Evolutionary conservation across 2,329 filamentous ascomycete species (phyloP).

Genomic region (Metarhizium guizhouense): DNA sequence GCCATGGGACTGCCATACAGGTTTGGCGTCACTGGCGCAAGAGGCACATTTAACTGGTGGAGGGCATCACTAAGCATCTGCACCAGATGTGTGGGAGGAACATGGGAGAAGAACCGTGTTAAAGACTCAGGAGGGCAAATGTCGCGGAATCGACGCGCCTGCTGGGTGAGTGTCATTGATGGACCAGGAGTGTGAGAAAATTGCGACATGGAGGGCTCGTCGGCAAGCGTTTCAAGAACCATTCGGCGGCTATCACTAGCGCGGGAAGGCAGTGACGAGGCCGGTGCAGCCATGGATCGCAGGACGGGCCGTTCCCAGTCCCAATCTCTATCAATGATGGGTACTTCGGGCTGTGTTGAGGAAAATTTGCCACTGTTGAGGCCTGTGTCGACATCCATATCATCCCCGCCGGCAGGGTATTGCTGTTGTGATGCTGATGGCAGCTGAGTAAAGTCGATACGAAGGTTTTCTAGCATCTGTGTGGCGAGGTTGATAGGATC

Average conservation of each 20-base stretch:
- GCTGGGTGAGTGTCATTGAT: constrained; percentile 78
- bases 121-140: constrained; percentile 82
- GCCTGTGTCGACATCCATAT: constrained; percentile 61
- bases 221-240: constrained; percentile 57
- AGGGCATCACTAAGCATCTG: constrained; percentile 74
- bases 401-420: constrained; percentile 27
- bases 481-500: constrained; percentile 85
- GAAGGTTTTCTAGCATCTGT: constrained; percentile 84
- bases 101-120: constrained; percentile 84
- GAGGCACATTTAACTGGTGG: constrained; percentile 75
- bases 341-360: constrained; percentile 78
- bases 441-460: constrained; percentile 73
- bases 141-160: constrained; percentile 79
- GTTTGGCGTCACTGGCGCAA: constrained; percentile 40
- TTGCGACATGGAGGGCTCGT: constrained; percentile 80
- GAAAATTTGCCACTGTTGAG: constrained; percentile 46
- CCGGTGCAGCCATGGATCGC: constrained; percentile 38
- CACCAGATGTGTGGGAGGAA: constrained; percentile 65
- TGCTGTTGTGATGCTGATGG: constrained; percentile 42
- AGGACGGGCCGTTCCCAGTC: constrained; percentile 76
- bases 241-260: constrained; percentile 27
- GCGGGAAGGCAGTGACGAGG: constrained; percentile 24
- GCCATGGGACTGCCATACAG: constrained; percentile 47
- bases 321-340: constrained; percentile 64
- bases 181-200: constrained; percentile 74